A percentile compares a stretch with the other conserved stretches of the same genome.
These are phyloP conservation scores for Eimeria sp. DNA, from an alignment of 169 alveolate species.

Conservation along the genomic window DNA sequence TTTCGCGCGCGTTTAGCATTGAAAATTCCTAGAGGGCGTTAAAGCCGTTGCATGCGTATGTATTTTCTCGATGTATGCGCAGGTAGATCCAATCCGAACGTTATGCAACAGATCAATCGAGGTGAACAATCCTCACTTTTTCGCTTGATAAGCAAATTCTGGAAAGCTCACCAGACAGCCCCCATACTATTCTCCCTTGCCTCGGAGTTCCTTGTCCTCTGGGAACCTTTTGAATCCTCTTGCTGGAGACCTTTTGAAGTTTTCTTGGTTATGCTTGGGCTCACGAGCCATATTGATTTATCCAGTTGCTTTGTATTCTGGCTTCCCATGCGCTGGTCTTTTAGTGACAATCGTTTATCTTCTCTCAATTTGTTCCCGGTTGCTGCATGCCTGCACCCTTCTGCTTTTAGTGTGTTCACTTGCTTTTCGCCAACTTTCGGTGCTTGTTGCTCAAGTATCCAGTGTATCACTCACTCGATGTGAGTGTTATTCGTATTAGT, in stretches of 20 bases:
- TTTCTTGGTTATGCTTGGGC: background rate
- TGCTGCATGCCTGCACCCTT: background rate
- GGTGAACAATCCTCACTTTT: background rate
- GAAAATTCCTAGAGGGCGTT: too few relatives aligned
- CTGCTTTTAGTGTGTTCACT: background rate
- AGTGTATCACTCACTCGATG: background rate
- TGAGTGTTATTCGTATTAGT: background rate
- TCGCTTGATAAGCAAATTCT: background rate
- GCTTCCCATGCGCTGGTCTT: background rate
- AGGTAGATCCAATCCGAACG: conserved; percentile 70
- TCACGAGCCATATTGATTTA: background rate
- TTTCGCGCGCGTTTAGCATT: too few relatives aligned
- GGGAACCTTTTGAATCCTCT: background rate
- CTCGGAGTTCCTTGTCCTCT: too few relatives aligned
- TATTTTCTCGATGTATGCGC: conserved; percentile 11
- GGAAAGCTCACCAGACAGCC: background rate
- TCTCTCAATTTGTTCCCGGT: background rate
- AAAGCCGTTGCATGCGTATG: background rate
- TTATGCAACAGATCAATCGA: conserved; percentile 47
- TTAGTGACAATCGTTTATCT: background rate
- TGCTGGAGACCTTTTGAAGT: background rate
- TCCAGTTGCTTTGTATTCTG: background rate
- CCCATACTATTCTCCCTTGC: background rate
- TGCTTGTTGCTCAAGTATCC: background rate
- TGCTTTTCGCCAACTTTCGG: background rate